Base-by-base conservation (phyloP, 208 protist species). In the Tritrichomonas musculus region DNA sequence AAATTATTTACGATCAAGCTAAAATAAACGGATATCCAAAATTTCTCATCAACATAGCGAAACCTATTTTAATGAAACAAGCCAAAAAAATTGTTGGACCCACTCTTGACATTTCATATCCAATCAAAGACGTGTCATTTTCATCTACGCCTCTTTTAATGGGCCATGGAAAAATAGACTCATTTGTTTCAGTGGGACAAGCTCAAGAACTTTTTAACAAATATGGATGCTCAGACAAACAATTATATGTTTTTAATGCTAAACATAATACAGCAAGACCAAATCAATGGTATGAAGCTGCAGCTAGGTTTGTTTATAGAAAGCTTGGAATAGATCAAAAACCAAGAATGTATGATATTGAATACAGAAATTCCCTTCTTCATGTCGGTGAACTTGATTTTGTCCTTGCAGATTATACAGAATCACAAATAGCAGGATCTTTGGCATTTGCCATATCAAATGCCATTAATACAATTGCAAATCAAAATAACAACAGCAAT, bases 251-350 rank as follows among this genome's bases (percentile, higher is more conserved):
- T 20, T 88, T 88, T 49, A 27, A 57, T 57, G 77, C 47, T 39
- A 25, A 47, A 33, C 77, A 88, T 49, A 88, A 88, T 50, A 60
- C 41, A 47, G 27, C 47, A 2, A 53, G 77, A 39, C 77, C 77
- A 36, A 53, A 57, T 53, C 77, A 88, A 57, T 88, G 77, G 77
- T 88, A 88, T 39, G 77, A 88, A 88, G 57, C 77, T 39, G 77
- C 77, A 36, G 44, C 77, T 4, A 53, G 77, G 27, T 88, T 88
- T 50, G 41, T 88, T 57, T 88, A 88, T 30, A 53, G 77, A 39
- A 53, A 88, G 39, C 47, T 57, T 57, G 77, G 77, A 88, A 88
- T 88, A 57, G 27, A 57, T 33, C 47, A 20, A 60, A 20, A n/a
- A 3, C 20, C 25, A 57, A 88, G 77, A 36, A 30, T 39, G 9